Percentiles rank a stretch among this genome's conserved stretches.
phyloP scores from a whole-genome alignment of 2,329 filamentous ascomycete species.

The Orbilia oligospora region DNA sequence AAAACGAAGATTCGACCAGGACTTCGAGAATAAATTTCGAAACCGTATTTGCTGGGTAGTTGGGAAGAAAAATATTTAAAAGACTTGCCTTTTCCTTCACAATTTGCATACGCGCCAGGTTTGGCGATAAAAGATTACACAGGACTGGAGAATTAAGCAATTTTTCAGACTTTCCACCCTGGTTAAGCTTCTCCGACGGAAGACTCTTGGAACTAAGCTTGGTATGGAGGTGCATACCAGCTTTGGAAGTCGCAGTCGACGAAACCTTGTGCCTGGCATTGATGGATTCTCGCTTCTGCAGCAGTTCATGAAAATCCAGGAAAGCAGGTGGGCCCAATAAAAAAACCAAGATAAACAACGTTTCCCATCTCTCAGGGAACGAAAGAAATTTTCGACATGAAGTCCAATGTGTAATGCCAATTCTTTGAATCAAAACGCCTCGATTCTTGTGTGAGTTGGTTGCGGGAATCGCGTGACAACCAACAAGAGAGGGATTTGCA shows the following conservation, averaged over 20 bases:
- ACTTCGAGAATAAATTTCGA: conserved; percentile 27
- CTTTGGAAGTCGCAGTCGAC: conserved; percentile 56
- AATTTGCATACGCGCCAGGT: conserved; percentile 29
- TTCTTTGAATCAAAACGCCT: conserved; percentile 18
- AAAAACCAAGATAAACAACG: conserved; percentile 16
- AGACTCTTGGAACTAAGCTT: conserved; percentile 31
- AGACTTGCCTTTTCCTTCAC: neutral
- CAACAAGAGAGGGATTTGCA: conserved; percentile 3
- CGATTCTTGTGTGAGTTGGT: conserved; percentile 18
- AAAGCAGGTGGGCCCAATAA: conserved; percentile 42
- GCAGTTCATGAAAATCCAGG: conserved; percentile 12
- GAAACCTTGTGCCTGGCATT: conserved; percentile 28
- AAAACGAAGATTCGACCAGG: conserved; percentile 19
- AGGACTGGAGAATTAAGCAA: conserved; percentile 11
- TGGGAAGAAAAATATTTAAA: neutral
- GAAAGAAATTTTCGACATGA: conserved; percentile 16
- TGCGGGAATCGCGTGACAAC: conserved; percentile 45
- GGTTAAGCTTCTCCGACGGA: conserved; percentile 29
- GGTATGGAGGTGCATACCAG: conserved; percentile 27
- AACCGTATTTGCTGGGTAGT: conserved; percentile 7
- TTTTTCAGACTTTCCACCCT: conserved; percentile 18
- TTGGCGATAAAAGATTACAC: conserved; percentile 16
- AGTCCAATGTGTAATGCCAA: conserved; percentile 37
- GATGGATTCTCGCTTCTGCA: conserved; percentile 36
- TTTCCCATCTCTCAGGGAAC: conserved; percentile 2